A percentile compares a stretch with the other conserved stretches of the same genome.
These are phyloP conservation scores for Macrocystidia cucumis DNA, from an alignment of 1,284 basidiomycete genomes.

Conservation along the genomic window DNA sequence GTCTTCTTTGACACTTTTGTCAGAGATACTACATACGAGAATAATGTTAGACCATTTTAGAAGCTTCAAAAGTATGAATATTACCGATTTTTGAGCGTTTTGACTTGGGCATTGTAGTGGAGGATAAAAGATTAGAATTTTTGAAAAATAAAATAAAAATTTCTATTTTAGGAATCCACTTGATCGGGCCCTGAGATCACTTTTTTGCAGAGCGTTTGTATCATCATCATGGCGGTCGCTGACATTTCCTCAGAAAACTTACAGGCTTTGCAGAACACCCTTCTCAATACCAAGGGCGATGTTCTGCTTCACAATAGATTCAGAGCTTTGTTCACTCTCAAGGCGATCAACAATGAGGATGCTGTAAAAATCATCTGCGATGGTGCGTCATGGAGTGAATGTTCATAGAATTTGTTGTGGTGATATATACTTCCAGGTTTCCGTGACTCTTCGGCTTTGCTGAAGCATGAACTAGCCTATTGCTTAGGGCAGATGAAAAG, in stretches of 20 bases:
- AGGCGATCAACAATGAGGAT: conserved; percentile 74
- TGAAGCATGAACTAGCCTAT: conserved; percentile 98
- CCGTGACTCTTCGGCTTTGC: conserved; percentile 78
- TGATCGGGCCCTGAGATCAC: no score
- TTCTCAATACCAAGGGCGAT: conserved; percentile 72
- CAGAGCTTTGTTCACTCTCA: conserved; percentile 89
- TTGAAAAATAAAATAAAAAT: conserved; percentile 25
- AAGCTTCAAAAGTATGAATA: conserved; percentile 18
- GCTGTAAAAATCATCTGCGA: conserved; percentile 84
- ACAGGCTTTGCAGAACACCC: conserved; percentile 51
- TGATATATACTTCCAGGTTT: conserved; percentile 51
- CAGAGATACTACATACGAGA: conserved; percentile 48
- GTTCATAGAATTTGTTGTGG: background rate
- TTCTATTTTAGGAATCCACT: conserved; percentile 13
- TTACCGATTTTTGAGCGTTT: conserved; percentile 80
- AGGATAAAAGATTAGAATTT: conserved; percentile 15
- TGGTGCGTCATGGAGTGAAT: conserved; percentile 38
- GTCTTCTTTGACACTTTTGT: conserved; percentile 78
- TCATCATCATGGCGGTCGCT: conserved; percentile 15
- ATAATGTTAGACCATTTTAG: conserved; percentile 9
- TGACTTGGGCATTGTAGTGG: conserved; percentile 73
- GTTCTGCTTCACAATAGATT: conserved; percentile 87
- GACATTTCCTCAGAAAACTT: conserved; percentile 34
- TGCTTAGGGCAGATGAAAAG: conserved; percentile 91
- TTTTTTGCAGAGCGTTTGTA: no score